Percentiles rank a stretch among this genome's conserved stretches.
Conservation (phyloP, 768 basidiomycete genomes). For the Cystobasidium ongulense region DNA sequence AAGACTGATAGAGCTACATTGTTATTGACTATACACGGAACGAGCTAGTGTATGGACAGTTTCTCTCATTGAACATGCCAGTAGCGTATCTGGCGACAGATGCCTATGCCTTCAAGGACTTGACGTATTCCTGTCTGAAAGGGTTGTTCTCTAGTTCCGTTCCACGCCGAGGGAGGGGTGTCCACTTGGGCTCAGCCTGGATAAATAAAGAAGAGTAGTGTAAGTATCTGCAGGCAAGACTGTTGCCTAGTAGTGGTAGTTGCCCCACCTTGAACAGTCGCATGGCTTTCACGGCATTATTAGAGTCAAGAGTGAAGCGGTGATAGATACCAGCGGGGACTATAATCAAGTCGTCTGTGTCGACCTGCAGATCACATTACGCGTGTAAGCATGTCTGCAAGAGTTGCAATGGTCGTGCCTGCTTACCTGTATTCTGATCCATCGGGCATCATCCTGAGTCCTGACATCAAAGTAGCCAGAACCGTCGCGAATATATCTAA, state of each 20-base stretch:
- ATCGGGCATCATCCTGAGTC: constrained; percentile 50
- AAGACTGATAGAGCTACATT: not conserved
- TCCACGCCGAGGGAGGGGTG: constrained; percentile 59
- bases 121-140: constrained; percentile 55
- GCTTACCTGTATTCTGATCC: constrained; percentile 17
- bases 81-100: too few relatives aligned
- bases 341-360: constrained; percentile 73
- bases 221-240: not conserved
- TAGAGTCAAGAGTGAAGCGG: constrained; percentile 79
- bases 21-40: not conserved
- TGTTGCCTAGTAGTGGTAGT: not conserved
- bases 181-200: constrained; percentile 88
- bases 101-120: not conserved
- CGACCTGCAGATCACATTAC: constrained; percentile 52
- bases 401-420: not conserved
- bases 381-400: constrained; percentile 61
- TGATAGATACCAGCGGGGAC: constrained; percentile 88
- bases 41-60: not conserved
- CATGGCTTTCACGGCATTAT: constrained; percentile 64
- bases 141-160: constrained; percentile 58
- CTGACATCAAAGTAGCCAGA: constrained; percentile 87
- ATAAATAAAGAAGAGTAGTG: not conserved
- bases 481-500: constrained; percentile 77
- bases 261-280: constrained; percentile 68
- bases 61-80: not conserved